These are phyloP conservation scores for Phytophthora uliginosa DNA, from an alignment of 352 stramenopile genomes.

Conservation along the genomic window DNA sequence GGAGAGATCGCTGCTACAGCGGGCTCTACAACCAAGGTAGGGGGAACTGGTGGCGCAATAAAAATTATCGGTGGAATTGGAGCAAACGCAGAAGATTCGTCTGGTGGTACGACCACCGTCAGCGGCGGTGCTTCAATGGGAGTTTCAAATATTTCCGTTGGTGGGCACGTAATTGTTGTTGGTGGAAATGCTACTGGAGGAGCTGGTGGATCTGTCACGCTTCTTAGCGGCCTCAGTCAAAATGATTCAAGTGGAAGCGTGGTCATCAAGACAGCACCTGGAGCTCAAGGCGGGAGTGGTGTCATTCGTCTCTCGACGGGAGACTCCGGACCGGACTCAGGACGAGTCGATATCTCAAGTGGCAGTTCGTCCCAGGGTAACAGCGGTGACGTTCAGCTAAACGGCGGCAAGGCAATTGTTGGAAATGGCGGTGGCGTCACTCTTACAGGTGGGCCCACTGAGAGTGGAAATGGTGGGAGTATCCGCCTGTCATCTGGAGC, in stretches of 20 bases:
- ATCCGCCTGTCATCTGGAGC: conserved; percentile 47
- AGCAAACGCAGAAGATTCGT: conserved; percentile 41
- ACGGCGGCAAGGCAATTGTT: conserved; percentile 47
- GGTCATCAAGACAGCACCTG: conserved; percentile 36
- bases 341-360: conserved; percentile 57
- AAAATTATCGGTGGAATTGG: conserved; percentile 38
- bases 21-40: conserved; percentile 42
- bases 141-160: conserved; percentile 40
- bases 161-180: conserved; percentile 47
- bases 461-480: conserved; percentile 45
- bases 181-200: conserved; percentile 59
- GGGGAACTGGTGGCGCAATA: conserved; percentile 34
- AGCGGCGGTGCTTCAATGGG: conserved; percentile 53
- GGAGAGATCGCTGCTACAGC: conserved; percentile 42
- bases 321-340: conserved; percentile 37
- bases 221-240: conserved; percentile 58
- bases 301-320: conserved; percentile 50
- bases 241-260: conserved; percentile 48
- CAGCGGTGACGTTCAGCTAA: conserved; percentile 63
- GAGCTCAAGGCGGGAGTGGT: conserved; percentile 35
- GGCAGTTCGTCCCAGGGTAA: conserved; percentile 53
- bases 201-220: conserved; percentile 49
- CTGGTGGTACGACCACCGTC: conserved; percentile 56
- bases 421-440: conserved; percentile 55
- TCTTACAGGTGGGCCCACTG: conserved; percentile 57